phyloP scores from a whole-genome alignment of 495 filamentous ascomycete species.

The Sordaria brevicollis region DNA sequence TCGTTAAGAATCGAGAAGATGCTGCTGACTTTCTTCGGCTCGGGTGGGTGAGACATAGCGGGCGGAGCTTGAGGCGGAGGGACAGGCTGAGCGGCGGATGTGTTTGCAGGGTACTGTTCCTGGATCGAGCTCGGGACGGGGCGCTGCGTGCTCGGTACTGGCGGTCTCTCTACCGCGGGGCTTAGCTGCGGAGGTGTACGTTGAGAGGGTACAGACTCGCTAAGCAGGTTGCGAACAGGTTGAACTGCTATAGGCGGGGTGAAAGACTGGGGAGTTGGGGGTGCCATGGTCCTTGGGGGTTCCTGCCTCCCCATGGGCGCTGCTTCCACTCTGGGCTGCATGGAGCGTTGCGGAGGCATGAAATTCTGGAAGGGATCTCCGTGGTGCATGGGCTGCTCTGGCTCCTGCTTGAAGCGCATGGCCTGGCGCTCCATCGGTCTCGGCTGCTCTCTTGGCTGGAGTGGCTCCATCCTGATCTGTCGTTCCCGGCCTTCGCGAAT shows the following conservation, averaged over 20 bases:
- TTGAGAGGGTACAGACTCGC: conserved; percentile 16
- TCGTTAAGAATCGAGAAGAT: conserved; percentile 41
- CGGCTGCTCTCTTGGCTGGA: conserved; percentile 19
- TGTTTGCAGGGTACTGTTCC: conserved; percentile 25
- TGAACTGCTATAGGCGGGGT: conserved; percentile 21
- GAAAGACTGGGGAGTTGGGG: conserved; percentile 18
- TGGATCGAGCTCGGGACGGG: conserved; percentile 21
- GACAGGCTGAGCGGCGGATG: conserved; percentile 21
- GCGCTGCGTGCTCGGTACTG: conserved; percentile 22
- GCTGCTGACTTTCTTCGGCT: conserved; percentile 35
- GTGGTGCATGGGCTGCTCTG: conserved; percentile 23
- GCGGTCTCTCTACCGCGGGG: conserved; percentile 9
- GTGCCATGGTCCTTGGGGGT: conserved; percentile 26
- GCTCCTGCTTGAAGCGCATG: conserved; percentile 36
- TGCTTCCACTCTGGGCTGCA: conserved; percentile 27
- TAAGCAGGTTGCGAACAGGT: conserved; percentile 20
- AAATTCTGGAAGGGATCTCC: conserved; percentile 19
- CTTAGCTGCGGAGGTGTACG: conserved; percentile 18
- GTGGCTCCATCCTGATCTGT: conserved; percentile 11
- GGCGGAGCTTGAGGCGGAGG: conserved; percentile 20
- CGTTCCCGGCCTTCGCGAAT: conserved; percentile 18
- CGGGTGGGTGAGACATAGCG: conserved; percentile 22
- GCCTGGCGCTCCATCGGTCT: conserved; percentile 18
- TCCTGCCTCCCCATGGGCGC: conserved; percentile 32
- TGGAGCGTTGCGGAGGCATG: conserved; percentile 17